phyloP scores from a whole-genome alignment of 2,329 filamentous ascomycete genomes.

The Lasiodiplodia hormozganensis region DNA sequence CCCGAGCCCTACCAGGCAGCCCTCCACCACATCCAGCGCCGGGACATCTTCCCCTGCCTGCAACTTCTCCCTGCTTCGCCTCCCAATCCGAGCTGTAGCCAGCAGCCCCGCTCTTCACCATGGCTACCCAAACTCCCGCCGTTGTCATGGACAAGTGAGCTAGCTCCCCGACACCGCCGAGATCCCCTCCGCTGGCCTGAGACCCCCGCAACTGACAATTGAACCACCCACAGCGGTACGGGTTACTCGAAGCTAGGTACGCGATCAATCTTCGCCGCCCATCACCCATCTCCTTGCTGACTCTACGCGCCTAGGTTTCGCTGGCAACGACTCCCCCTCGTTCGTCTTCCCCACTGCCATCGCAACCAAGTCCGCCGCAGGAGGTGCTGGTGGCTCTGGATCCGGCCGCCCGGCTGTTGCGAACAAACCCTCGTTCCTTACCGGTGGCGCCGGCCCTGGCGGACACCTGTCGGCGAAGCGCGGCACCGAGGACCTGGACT shows the following conservation, averaged over 20 bases:
- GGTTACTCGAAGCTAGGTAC: constrained; percentile 98
- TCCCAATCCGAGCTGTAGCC: constrained; percentile 28
- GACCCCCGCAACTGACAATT: constrained; percentile 47
- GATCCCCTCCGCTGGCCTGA: constrained; percentile 26
- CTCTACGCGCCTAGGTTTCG: constrained; percentile 73
- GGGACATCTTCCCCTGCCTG: constrained; percentile 32
- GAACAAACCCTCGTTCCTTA: constrained; percentile 95
- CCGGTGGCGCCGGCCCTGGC: constrained; percentile 82
- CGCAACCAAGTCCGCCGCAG: constrained; percentile 83
- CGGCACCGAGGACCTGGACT: constrained; percentile 96
- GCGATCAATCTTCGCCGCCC: constrained; percentile 39
- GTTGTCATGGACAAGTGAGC: constrained; percentile 99
- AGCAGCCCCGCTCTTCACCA: constrained; percentile 53
- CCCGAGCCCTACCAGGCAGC: constrained; percentile 29
- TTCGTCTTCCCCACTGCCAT: constrained; percentile 99
- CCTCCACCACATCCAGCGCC: constrained; percentile 20
- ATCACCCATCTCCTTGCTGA: constrained; percentile 43
- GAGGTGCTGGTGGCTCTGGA: constrained; percentile 75
- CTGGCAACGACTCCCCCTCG: constrained; percentile 97
- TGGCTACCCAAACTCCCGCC: constrained; percentile 99
- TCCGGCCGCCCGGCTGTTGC: constrained; percentile 88
- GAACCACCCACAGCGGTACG: constrained; percentile 76
- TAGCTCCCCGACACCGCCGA: constrained; percentile 29
- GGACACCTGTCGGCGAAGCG: constrained; percentile 90
- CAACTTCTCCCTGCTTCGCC: constrained; percentile 32